phyloP scores from a whole-genome alignment of 2,329 filamentous ascomycete genomes.

The Mycocentrospora acerina region DNA sequence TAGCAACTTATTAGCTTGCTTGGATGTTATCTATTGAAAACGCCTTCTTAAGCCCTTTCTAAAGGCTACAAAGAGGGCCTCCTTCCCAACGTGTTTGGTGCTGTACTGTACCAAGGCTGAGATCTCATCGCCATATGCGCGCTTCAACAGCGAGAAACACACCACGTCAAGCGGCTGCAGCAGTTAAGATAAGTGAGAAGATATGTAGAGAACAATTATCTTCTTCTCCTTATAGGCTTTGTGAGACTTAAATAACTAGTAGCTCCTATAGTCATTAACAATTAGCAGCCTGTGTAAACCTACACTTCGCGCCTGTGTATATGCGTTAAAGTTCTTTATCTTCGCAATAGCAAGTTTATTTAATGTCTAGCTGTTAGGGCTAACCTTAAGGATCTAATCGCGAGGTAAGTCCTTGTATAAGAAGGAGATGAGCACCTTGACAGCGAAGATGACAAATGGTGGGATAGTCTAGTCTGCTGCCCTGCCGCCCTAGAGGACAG shows the following conservation, averaged over 20 bases:
- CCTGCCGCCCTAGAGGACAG: too few relatives aligned
- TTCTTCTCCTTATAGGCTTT: conserved; percentile 4
- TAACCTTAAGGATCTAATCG: conserved; percentile 5
- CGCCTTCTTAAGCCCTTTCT: too few relatives aligned
- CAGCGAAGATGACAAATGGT: conserved; percentile 3
- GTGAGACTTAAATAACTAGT: conserved; percentile 2
- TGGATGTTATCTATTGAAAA: too few relatives aligned
- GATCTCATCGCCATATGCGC: too few relatives aligned
- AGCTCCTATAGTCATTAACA: conserved; percentile 3
- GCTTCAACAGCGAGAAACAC: too few relatives aligned
- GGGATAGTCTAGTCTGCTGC: background rate
- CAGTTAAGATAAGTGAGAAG: too few relatives aligned
- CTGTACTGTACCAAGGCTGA: too few relatives aligned
- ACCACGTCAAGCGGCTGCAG: too few relatives aligned
- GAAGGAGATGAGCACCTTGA: conserved; percentile 1
- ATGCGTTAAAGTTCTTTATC: conserved; percentile 4
- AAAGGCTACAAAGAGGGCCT: too few relatives aligned
- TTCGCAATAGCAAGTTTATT: conserved; percentile 2
- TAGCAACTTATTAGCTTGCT: too few relatives aligned
- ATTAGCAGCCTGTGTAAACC: conserved; percentile 3
- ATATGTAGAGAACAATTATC: conserved; percentile 1
- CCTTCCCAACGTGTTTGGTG: too few relatives aligned
- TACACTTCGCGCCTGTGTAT: background rate
- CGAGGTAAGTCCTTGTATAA: conserved; percentile 3
- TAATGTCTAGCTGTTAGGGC: conserved; percentile 2